A percentile compares a stretch with the other conserved stretches of the same genome.
Evolutionary conservation across 164 flowering plant species (phyloP).

Genomic region (Umbellularia californica): DNA sequence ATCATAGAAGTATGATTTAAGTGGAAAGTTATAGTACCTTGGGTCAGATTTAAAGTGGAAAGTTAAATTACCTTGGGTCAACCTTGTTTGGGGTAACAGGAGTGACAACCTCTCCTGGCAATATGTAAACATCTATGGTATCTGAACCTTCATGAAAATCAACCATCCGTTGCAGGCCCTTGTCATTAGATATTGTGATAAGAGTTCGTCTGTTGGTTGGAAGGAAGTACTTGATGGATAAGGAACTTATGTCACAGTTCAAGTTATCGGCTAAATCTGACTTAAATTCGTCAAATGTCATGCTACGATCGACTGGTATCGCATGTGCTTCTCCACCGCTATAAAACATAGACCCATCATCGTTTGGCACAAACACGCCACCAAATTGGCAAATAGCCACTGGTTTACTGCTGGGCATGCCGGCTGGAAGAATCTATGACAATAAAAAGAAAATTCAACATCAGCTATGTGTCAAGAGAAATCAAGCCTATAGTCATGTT

Average conservation of each 20-base stretch:
- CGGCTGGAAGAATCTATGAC: neutral
- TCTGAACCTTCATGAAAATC: conserved; percentile 43
- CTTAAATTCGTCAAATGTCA: conserved; percentile 54
- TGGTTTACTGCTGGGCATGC: conserved; percentile 42
- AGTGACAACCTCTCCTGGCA: conserved; percentile 35
- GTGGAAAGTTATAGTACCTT: too few relatives aligned
- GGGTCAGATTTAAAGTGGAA: neutral
- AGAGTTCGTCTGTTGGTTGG: conserved; percentile 68
- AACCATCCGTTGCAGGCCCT: conserved; percentile 64
- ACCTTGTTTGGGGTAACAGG: neutral
- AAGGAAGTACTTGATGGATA: conserved; percentile 69
- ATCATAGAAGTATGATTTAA: too few relatives aligned
- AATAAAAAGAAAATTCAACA: too few relatives aligned
- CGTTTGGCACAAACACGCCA: conserved; percentile 55
- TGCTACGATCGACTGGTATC: conserved; percentile 45
- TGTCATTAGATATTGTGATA: conserved; percentile 54
- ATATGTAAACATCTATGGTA: conserved; percentile 50
- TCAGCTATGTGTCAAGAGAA: too few relatives aligned
- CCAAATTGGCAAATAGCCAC: conserved; percentile 71
- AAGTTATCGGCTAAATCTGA: conserved; percentile 57
- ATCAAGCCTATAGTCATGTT: too few relatives aligned
- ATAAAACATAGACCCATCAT: conserved; percentile 62
- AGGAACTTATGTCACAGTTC: conserved; percentile 32
- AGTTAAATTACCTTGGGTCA: neutral
- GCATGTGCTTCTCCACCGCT: conserved; percentile 78